A percentile compares a stretch with the other conserved stretches of the same genome.
phyloP scores from a whole-genome alignment of 2,329 filamentous ascomycete species.

The Orbilia ellipsospora region DNA sequence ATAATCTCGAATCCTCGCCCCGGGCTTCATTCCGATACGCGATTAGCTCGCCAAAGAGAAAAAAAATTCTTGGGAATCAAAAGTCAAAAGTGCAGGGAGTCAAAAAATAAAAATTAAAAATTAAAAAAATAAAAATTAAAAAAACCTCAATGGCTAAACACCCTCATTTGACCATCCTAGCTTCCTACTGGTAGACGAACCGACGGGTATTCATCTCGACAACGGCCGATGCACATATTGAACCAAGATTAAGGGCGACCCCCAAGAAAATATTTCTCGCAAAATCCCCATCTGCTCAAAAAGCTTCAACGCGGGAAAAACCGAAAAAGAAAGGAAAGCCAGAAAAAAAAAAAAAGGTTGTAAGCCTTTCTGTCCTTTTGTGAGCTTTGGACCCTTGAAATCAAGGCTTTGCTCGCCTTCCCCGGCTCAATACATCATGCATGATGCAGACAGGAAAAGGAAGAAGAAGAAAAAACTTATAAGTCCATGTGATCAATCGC shows the following conservation, averaged over 20 bases:
- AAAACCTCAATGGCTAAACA: slow-evolving; percentile 6
- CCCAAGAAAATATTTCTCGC: background rate
- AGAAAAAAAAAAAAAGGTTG: background rate
- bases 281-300: no score
- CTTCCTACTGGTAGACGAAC: slow-evolving; percentile 27
- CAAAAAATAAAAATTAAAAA: background rate
- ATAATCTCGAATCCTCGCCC: slow-evolving; percentile 20
- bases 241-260: slow-evolving; percentile 25
- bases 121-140: background rate
- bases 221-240: slow-evolving; percentile 23
- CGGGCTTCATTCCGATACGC: slow-evolving; percentile 52
- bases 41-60: slow-evolving; percentile 10
- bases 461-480: slow-evolving; percentile 27
- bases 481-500: slow-evolving; percentile 55
- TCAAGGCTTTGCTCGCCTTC: slow-evolving; percentile 32
- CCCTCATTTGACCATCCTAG: slow-evolving; percentile 3
- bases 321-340: background rate
- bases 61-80: background rate
- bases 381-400: slow-evolving; percentile 39
- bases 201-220: slow-evolving; percentile 23
- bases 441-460: slow-evolving; percentile 30
- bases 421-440: slow-evolving; percentile 47
- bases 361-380: background rate
- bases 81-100: background rate
- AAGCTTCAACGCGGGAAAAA: no score